These are phyloP conservation scores for Colletotrichum sp. DNA, from an alignment of 2,329 filamentous ascomycete species.

Conservation along the genomic window DNA sequence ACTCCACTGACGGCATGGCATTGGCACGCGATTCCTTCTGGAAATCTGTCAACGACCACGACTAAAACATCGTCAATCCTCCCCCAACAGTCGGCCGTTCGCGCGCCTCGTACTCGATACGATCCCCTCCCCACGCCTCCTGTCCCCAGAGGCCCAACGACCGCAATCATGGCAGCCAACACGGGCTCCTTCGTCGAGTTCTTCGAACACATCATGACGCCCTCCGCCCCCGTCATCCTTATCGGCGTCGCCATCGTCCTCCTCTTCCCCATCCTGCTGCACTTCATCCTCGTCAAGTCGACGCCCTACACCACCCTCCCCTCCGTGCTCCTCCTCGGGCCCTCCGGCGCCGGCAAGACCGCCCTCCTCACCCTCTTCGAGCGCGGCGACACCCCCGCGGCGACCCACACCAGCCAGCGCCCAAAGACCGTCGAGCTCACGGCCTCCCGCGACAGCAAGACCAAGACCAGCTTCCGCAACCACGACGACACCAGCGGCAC, in stretches of 20 bases:
- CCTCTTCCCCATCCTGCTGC: slow-evolving; percentile 77
- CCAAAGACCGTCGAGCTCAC: slow-evolving; percentile 60
- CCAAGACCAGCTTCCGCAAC: slow-evolving; percentile 49
- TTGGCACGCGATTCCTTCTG: slow-evolving; percentile 4
- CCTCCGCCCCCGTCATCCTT: slow-evolving; percentile 66
- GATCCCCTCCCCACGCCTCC: background rate
- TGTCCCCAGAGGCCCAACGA: background rate
- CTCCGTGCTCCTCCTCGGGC: slow-evolving; percentile 81
- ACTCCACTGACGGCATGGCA: slow-evolving; percentile 4
- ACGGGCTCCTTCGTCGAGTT: slow-evolving; percentile 45
- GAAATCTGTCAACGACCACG: slow-evolving; percentile 22
- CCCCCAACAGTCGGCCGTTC: background rate
- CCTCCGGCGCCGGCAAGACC: slow-evolving; percentile 86
- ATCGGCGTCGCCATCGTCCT: slow-evolving; percentile 75
- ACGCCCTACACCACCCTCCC: slow-evolving; percentile 72
- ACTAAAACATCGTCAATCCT: background rate
- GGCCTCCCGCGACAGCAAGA: slow-evolving; percentile 50
- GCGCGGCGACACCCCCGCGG: slow-evolving; percentile 48
- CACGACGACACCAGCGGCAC: slow-evolving; percentile 41
- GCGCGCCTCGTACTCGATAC: background rate
- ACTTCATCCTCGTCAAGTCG: slow-evolving; percentile 73
- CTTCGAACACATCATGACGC: slow-evolving; percentile 61
- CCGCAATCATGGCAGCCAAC: slow-evolving; percentile 21
- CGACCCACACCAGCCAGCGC: slow-evolving; percentile 62
- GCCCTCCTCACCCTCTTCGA: slow-evolving; percentile 79